Base-by-base conservation (phyloP, 176 grass and related monocot genomes). In the Zoysia japonica region DNA sequence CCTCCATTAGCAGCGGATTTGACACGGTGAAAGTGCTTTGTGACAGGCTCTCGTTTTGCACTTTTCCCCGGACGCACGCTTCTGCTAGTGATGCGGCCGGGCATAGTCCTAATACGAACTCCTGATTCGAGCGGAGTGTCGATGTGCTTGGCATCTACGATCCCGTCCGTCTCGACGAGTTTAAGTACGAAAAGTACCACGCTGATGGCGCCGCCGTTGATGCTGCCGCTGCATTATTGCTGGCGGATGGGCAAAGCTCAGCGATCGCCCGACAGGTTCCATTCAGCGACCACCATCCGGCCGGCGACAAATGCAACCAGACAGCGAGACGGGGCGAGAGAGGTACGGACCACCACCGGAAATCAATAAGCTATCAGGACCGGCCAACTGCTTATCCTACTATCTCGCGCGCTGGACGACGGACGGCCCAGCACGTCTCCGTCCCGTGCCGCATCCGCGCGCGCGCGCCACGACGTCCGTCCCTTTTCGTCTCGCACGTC, bases 331-430 rank as follows among this genome's bases (percentile, higher is more conserved):
- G n/a, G 54, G 7, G 54, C 0, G 16, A 6, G 15, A n/a, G 54
- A 7, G 5, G 54, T n/a, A 19, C 15, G 51, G 51, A 7, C 17
- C 54, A 28, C 28, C 28, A 28, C 28, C 28, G 28, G 54, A 17
- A 56, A 56, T 57, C n/a, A 56, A 57, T 57, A 57, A 57, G 55
- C 63, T 88, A 84, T 88, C 81, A 64, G 1, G 11, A 62, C 1
- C 5, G 7, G 40, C 47, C 69, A 64, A 49, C 70, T 14, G 86
- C 81, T 80, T 84, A 88, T 84, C 9, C 54, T 19, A 28, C 28
- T 28, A 28, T 28, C 28, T 28, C 73, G 74, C 28, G 61, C 14
- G 50, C 55, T 9, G 71, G 35, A 9, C 11, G 13, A 62, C 52
- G 52, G 3, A 16, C 13, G 14, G 6, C 3, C 35, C 3, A 52